These are phyloP conservation scores for Candida ficus DNA, from an alignment of 805 yeast species.

Conservation along the genomic window DNA sequence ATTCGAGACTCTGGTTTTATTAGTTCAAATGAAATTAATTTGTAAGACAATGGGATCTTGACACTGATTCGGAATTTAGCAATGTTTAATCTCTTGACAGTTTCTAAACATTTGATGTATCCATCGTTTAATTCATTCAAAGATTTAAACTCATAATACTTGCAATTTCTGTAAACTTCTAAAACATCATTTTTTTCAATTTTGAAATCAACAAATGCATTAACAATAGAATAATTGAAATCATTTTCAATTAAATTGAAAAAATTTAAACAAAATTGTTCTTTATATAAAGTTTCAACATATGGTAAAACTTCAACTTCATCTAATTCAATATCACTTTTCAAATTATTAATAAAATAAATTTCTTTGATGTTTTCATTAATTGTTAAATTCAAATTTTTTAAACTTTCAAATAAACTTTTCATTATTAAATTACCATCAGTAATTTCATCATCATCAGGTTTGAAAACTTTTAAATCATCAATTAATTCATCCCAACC, in stretches of 20 bases:
- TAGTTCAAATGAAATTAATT: constrained; percentile 3
- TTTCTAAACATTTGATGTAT: not conserved
- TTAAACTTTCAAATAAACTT: constrained; percentile 1
- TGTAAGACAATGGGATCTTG: constrained; percentile 1
- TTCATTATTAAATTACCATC: constrained; percentile 3
- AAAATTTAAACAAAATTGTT: too few species aligned
- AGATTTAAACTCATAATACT: not conserved
- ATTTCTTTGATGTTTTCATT: constrained; percentile 5
- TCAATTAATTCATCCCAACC: constrained; percentile 43
- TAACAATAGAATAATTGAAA: constrained; percentile 1
- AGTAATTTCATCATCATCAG: constrained; percentile 5
- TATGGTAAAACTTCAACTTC: too few species aligned
- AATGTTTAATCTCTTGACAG: constrained; percentile 2
- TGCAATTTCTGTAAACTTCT: constrained; percentile 4
- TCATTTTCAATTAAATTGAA: too few species aligned
- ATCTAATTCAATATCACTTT: constrained; percentile 1
- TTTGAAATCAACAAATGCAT: not conserved
- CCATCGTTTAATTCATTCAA: not conserved
- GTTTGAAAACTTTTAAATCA: constrained; percentile 27
- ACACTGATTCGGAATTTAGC: not conserved
- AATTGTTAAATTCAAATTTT: constrained; percentile 10
- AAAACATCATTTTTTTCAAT: not conserved
- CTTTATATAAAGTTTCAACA: too few species aligned
- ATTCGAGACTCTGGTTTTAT: too few species aligned
- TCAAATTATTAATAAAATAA: constrained; percentile 5